Base-by-base conservation (phyloP, 371 early-diverging fungal genomes). In the Blyttiomyces sp. region DNA sequence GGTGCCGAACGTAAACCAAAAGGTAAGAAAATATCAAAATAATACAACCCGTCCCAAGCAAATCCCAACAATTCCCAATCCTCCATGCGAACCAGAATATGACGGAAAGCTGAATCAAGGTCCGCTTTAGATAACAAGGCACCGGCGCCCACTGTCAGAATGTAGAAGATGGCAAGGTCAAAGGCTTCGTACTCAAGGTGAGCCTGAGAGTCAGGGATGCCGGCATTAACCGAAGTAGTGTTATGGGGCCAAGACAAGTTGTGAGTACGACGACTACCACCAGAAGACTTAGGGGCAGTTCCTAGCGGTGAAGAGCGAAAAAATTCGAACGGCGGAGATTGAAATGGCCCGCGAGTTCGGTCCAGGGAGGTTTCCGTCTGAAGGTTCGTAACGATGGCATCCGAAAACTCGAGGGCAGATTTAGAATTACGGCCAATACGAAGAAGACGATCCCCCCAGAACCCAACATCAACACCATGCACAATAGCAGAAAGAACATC, bases 31-130 rank as follows among this genome's bases (percentile, higher is more conserved):
- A 48, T 48, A n/a, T 57, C 49, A 26, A 28, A 46, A 31, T 28
- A 57, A 31, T 9, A 57, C 6, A n/a, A 9, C 3, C 49, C 58
- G 9, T 19, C 4, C 58, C 58, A 57, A 6, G 17, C 49, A 48
- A 57, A 57, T 21, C 58, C 58, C 13, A 57, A 36, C 4, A 57
- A 26, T 24, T 57, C 58, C 58, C 58, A 57, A 45, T 57, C 58
- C 27, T 57, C 58, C 4, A 19, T 3, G 4, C 36, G 56, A 43
- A 56, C 56, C 4, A 56, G 43, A 21, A 56, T 43, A 43, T 56
- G 56, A 4, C 43, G 56, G 56, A 56, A 56, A 9, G 56, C 56
- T n/a, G 43, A 23, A 11, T 42, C 56, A 5, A 56, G 27, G 19
- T 48, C 49, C n/a, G 33, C 31, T 21, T 48, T 45, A 13, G 46